Conservation (phyloP, 345 rosid species). For the Draba incana region DNA sequence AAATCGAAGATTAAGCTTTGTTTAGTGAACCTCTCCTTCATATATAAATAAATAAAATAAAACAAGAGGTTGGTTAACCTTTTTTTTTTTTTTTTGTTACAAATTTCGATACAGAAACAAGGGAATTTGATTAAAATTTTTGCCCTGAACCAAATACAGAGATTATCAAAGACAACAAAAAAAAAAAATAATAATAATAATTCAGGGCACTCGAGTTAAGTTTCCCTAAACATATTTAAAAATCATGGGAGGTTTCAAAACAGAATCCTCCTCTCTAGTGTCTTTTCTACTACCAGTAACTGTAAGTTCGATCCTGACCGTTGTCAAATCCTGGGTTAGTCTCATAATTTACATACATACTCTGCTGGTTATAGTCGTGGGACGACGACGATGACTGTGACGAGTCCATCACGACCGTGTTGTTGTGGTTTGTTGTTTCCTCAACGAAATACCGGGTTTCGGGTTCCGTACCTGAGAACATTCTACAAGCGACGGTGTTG, state of each 20-base stretch:
- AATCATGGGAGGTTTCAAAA: constrained; percentile 39
- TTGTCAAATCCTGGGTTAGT: constrained; percentile 42
- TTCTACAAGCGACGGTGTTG: constrained; percentile 61
- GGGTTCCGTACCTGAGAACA: constrained; percentile 51
- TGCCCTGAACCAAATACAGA: constrained; percentile 32
- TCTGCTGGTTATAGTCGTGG: constrained; percentile 39
- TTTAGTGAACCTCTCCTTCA: background rate
- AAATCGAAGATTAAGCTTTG: constrained; percentile 41
- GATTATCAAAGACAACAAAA: constrained; percentile 29
- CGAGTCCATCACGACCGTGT: constrained; percentile 34
- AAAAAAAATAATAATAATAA: constrained; percentile 24
- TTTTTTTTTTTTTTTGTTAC: background rate
- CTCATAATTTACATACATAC: constrained; percentile 52
- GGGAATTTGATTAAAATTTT: constrained; percentile 19
- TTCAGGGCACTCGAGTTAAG: constrained; percentile 43
- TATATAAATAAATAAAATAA: background rate
- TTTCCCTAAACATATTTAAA: constrained; percentile 36
- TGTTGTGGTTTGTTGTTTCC: constrained; percentile 44
- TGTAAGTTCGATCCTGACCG: constrained; percentile 46
- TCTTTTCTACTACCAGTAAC: constrained; percentile 45
- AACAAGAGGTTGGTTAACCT: background rate
- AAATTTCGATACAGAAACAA: background rate
- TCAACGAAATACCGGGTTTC: constrained; percentile 56
- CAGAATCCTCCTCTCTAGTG: constrained; percentile 35
- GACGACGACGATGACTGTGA: constrained; percentile 8